Conservation (phyloP, 1,284 basidiomycete genomes). For the Rhodotorula sp. region DNA sequence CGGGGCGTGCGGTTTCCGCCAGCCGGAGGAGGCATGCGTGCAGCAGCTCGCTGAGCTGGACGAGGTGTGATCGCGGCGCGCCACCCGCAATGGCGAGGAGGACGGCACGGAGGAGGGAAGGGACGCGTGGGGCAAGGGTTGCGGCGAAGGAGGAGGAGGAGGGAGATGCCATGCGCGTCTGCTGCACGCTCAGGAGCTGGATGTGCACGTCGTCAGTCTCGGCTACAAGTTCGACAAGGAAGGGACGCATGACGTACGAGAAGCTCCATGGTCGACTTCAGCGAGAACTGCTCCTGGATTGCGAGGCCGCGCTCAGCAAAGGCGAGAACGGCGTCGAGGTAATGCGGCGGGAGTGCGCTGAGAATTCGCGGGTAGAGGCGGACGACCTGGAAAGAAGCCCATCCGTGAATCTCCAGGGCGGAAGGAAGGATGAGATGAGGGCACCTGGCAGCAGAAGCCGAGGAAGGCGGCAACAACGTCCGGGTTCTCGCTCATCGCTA, state of each 20-base stretch:
- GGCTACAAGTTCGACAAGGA: fast-evolving
- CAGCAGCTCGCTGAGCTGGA: slow-evolving; percentile 44
- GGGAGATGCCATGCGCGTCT: slow-evolving; percentile 37
- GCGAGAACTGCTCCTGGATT: slow-evolving; percentile 46
- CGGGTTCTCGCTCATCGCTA: slow-evolving; percentile 46
- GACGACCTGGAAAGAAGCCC: background rate
- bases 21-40: slow-evolving; percentile 45
- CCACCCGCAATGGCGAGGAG: slow-evolving; percentile 37
- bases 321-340: slow-evolving; percentile 37
- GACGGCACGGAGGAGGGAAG: slow-evolving; percentile 30
- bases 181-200: slow-evolving; percentile 43
- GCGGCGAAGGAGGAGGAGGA: slow-evolving; percentile 26
- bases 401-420: no score
- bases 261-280: slow-evolving; percentile 41
- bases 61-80: slow-evolving; percentile 44
- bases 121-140: slow-evolving; percentile 22
- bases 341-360: slow-evolving; percentile 27
- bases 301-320: slow-evolving; percentile 38
- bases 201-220: no score
- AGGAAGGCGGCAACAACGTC: slow-evolving; percentile 47
- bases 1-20: slow-evolving; percentile 35
- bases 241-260: slow-evolving; percentile 38
- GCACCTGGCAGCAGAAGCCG: slow-evolving; percentile 28
- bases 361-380: slow-evolving; percentile 37
- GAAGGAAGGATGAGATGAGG: slow-evolving; percentile 2